Conservation (phyloP, 176 grass and related monocot genomes). For the Aegilops longissima region DNA sequence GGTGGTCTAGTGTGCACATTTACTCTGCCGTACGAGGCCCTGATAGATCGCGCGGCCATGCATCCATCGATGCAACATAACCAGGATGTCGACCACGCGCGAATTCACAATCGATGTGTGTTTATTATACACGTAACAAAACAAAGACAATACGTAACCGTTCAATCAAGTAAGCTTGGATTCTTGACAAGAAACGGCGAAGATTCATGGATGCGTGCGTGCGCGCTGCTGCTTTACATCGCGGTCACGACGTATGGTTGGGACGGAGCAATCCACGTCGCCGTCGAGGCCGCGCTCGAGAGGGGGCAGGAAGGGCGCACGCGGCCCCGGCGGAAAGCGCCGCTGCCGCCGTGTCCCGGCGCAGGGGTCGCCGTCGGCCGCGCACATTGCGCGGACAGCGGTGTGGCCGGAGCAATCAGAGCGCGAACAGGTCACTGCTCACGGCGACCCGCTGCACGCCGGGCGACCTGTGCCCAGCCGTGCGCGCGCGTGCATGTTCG, state of each 20-base stretch:
- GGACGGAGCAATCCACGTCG: background rate
- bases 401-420: background rate
- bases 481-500: background rate
- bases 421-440: conserved; percentile 12
- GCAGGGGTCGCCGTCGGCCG: background rate
- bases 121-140: no score
- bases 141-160: background rate
- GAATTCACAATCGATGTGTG: background rate
- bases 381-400: background rate
- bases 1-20: background rate
- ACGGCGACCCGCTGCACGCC: background rate
- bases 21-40: background rate
- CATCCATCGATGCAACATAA: background rate
- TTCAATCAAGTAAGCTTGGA: background rate
- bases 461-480: conserved; percentile 11
- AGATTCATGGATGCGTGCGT: background rate
- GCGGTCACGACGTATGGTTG: background rate
- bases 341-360: background rate
- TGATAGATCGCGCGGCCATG: background rate
- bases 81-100: no score
- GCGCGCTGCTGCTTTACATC: background rate
- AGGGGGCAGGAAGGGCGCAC: background rate
- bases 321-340: conserved; percentile 5
- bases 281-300: background rate
- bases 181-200: background rate